These are phyloP conservation scores for Torulaspora gathmanii DNA, from an alignment of 805 yeast species.

Conservation along the genomic window DNA sequence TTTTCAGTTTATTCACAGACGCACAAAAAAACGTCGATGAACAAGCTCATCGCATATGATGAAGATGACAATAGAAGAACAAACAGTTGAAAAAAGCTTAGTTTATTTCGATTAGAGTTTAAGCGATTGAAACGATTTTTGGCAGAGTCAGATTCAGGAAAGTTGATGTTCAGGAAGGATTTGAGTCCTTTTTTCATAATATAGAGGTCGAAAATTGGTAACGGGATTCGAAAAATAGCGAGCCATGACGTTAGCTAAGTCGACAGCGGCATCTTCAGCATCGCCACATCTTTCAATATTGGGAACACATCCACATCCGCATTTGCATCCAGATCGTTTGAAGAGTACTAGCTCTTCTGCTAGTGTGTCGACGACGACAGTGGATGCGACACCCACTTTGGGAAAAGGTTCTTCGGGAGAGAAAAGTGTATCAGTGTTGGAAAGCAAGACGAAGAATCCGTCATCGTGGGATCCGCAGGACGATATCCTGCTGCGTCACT, in stretches of 20 bases:
- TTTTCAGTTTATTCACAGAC: slow-evolving; percentile 5
- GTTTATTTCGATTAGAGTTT: neutral
- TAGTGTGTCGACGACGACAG: slow-evolving; percentile 14
- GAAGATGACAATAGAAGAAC: neutral
- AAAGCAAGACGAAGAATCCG: slow-evolving; percentile 35
- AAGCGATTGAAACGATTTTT: neutral
- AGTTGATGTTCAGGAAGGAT: neutral
- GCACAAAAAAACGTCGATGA: slow-evolving; percentile 7
- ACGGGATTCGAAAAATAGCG: neutral
- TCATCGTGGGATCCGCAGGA: slow-evolving; percentile 78
- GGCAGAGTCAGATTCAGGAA: neutral
- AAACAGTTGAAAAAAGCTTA: neutral
- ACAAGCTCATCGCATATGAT: slow-evolving; percentile 10
- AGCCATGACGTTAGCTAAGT: slow-evolving; percentile 21
- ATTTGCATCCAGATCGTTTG: slow-evolving; percentile 21
- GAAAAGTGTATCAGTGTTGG: slow-evolving; percentile 1
- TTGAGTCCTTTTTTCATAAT: neutral
- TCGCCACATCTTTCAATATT: slow-evolving; percentile 19
- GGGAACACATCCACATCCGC: slow-evolving; percentile 25
- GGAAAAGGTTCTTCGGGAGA: slow-evolving; percentile 1
- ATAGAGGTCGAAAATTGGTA: neutral
- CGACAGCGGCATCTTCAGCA: slow-evolving; percentile 16
- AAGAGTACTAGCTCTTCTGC: slow-evolving; percentile 24
- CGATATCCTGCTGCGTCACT: slow-evolving; percentile 62
- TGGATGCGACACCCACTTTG: slow-evolving; percentile 11